Percentiles rank a stretch among this genome's conserved stretches.
Evolutionary conservation across 345 rosid genomes (phyloP).

Genomic region (Syzygium jambos): DNA sequence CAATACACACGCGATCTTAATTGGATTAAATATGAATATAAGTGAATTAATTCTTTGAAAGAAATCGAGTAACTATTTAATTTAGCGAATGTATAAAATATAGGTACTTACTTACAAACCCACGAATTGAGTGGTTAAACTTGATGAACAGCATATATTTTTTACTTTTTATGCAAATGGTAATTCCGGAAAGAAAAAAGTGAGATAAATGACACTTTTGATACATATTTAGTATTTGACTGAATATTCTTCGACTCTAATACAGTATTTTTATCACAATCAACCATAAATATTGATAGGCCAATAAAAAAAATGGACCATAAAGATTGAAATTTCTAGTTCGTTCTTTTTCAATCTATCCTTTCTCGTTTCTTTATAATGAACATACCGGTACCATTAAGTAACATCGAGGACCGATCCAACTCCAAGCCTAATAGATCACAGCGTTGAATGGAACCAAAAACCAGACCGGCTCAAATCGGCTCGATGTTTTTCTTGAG

Average conservation of each 20-base stretch:
- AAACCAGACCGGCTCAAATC: neutral
- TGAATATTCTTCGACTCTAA: neutral
- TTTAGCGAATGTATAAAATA: neutral
- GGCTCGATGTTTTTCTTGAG: neutral
- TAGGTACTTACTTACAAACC: neutral
- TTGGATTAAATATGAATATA: neutral
- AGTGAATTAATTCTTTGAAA: neutral
- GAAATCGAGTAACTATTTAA: neutral
- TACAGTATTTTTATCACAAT: neutral
- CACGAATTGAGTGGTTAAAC: neutral
- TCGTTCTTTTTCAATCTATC: neutral
- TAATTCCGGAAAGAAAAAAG: neutral
- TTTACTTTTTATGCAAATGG: neutral
- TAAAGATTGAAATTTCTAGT: neutral
- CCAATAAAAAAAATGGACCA: neutral
- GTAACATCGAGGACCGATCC: neutral
- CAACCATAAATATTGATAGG: neutral
- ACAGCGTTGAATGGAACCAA: neutral
- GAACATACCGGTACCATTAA: no score
- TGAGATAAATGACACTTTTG: neutral
- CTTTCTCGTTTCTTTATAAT: neutral
- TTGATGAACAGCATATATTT: neutral
- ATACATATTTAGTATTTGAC: neutral
- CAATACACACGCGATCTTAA: fast-evolving
- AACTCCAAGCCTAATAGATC: neutral